Evolutionary conservation across 2,329 filamentous ascomycete species (phyloP).

Genomic region (Xylariaceae sp.): DNA sequence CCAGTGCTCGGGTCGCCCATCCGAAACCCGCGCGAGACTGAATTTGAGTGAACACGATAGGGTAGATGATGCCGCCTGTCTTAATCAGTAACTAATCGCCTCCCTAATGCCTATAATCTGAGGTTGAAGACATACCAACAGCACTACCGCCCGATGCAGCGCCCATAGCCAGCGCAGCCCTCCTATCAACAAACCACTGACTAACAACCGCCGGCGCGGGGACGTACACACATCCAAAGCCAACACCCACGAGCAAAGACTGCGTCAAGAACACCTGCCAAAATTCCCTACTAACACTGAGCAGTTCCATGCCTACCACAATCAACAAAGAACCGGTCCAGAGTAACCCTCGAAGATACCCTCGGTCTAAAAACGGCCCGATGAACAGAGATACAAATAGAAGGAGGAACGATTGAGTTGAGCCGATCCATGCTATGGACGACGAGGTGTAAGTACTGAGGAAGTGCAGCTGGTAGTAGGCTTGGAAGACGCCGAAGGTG

Average conservation of each 20-base stretch:
- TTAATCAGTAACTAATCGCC: too few species aligned
- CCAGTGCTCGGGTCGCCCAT: background rate
- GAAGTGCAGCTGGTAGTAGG: background rate
- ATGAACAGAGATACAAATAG: background rate
- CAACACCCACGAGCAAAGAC: constrained; percentile 16
- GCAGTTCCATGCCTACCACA: constrained; percentile 39
- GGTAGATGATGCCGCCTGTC: background rate
- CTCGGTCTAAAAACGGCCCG: constrained; percentile 1
- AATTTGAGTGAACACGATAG: constrained; percentile 2
- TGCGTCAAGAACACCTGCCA: constrained; percentile 31
- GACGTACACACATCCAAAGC: constrained; percentile 40
- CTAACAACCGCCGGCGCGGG: constrained; percentile 37
- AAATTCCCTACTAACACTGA: constrained; percentile 38
- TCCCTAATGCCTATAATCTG: too few species aligned
- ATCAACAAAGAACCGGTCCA: constrained; percentile 26
- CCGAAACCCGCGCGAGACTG: background rate
- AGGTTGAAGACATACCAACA: background rate
- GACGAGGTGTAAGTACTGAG: background rate
- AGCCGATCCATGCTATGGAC: constrained; percentile 1
- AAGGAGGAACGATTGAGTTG: background rate
- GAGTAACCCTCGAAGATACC: constrained; percentile 1
- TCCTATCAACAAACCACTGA: constrained; percentile 39
- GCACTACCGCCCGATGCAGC: background rate
- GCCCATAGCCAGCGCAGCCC: background rate
- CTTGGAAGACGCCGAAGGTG: constrained; percentile 1